A percentile compares a stretch with the other conserved stretches of the same genome.
phyloP scores from a whole-genome alignment of 305 asterid genomes.

The Ilex paraguariensis region DNA sequence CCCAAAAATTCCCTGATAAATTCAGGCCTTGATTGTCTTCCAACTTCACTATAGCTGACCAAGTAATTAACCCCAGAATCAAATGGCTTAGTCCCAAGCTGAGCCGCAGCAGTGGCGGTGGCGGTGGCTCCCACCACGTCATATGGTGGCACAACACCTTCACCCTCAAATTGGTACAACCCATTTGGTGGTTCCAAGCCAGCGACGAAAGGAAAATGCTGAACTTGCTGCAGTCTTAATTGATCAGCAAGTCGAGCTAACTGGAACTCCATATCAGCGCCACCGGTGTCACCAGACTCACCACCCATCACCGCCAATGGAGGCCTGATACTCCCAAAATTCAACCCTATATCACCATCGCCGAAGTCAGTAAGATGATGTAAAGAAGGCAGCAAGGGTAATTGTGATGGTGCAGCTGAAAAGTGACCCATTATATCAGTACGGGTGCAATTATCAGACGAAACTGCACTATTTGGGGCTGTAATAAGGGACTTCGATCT shows the following conservation, averaged over 20 bases:
- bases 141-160: constrained; percentile 1
- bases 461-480: constrained; percentile 1
- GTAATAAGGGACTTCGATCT: constrained; percentile 16
- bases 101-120: neutral
- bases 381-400: constrained; percentile 13
- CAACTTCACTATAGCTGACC: constrained; percentile 6
- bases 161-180: constrained; percentile 6
- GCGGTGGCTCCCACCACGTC: neutral
- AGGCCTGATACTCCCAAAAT: constrained; percentile 12
- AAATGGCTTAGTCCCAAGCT: constrained; percentile 1
- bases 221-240: too few species aligned
- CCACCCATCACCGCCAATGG: neutral
- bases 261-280: constrained; percentile 7
- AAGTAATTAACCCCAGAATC: neutral
- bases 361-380: constrained; percentile 14
- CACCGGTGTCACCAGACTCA: neutral
- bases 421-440: constrained; percentile 4
- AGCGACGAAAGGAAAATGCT: constrained; percentile 11
- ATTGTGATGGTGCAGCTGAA: constrained; percentile 3
- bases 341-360: constrained; percentile 3
- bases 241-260: neutral
- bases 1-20: constrained; percentile 9
- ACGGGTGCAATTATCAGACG: constrained; percentile 4
- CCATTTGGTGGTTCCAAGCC: constrained; percentile 11
- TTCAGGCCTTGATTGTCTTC: constrained; percentile 10